Evolutionary conservation across 768 basidiomycete genomes (phyloP), one percentile per base, ranked within the genome.

Genomic region (Termitomyces heimii): DNA sequence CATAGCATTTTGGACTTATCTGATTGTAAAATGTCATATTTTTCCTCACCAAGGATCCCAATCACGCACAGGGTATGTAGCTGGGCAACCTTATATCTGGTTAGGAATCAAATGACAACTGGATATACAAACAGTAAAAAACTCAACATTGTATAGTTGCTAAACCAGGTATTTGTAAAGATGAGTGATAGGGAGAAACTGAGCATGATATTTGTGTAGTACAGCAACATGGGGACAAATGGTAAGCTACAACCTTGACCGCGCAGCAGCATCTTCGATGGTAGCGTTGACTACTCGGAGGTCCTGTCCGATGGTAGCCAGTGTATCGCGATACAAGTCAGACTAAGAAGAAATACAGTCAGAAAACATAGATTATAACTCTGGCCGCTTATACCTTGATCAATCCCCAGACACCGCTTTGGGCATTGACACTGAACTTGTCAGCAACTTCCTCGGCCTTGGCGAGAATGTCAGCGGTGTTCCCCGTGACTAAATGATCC

Each of bases 361-460:
- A 63, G 48, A 22, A 52, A 56, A 43, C 48, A 29, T 14, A 24
- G 26, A 20, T 26, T 28, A 18, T 29, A 6, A 40, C 26, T 20
- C 46, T 34, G 42, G 9, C 9, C 16, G 43, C 3, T 32, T 14
- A 40, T 62, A 85, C 86, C 78, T 87, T 89, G 66, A 89, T 87
- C 52, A 85, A 51, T 9, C 89, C 89, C 84, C 85, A 91, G 18
- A 82, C 87, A 13, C 88, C 87, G 5, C 68, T 68, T 35, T 75
- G 70, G 8, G 89, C 82, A 58, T 83, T 77, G 29, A 56, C 68
- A 39, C 79, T 74, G 54, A 85, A 71, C 43, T 71, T 66, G 26
- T 80, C 76, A 4, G 84, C 91, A 24, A 92, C 63, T 61, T 85
- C 78, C 48, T 79, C 78, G 1, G 89, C 89, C 55, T 84, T 84